Conservation (phyloP, 2,329 filamentous ascomycete species). For the Aspergillus thermomutatus region DNA sequence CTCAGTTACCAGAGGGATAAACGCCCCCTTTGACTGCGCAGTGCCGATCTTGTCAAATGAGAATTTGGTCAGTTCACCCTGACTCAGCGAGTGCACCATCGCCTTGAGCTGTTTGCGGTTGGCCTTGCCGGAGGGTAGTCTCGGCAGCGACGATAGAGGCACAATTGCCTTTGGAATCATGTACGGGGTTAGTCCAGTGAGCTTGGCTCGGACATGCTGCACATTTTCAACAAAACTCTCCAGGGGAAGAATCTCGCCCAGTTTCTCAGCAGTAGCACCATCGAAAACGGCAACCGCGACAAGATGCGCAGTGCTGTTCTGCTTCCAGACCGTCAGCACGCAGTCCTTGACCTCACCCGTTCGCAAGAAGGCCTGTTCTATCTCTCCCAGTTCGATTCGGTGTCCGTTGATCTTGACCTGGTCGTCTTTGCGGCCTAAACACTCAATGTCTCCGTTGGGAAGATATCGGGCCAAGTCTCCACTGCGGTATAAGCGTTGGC, state of each 20-base stretch:
- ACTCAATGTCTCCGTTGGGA: constrained; percentile 16
- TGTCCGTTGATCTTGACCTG: constrained; percentile 62
- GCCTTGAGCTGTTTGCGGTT: constrained; percentile 2
- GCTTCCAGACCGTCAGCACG: not conserved
- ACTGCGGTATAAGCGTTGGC: constrained; percentile 14
- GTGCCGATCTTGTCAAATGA: not conserved
- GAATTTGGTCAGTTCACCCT: not conserved
- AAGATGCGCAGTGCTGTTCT: not conserved
- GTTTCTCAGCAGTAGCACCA: not conserved
- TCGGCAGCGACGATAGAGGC: constrained; percentile 1
- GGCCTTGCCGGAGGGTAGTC: constrained; percentile 7
- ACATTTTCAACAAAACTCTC: not conserved
- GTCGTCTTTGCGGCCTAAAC: constrained; percentile 55
- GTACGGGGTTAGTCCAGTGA: not conserved
- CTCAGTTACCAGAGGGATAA: not conserved
- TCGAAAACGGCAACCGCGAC: not conserved
- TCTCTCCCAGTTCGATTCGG: constrained; percentile 54
- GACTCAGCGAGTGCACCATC: not conserved
- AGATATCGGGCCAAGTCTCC: constrained; percentile 19
- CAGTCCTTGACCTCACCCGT: not conserved
- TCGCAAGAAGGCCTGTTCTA: constrained; percentile 6
- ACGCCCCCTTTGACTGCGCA: not conserved
- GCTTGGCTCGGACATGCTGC: not conserved
- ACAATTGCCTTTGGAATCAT: not conserved
- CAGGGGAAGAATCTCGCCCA: not conserved